Evolutionary conservation across 805 yeast genomes (phyloP), one percentile per base, ranked within the genome.

Genomic region (Starmerella floricola): DNA sequence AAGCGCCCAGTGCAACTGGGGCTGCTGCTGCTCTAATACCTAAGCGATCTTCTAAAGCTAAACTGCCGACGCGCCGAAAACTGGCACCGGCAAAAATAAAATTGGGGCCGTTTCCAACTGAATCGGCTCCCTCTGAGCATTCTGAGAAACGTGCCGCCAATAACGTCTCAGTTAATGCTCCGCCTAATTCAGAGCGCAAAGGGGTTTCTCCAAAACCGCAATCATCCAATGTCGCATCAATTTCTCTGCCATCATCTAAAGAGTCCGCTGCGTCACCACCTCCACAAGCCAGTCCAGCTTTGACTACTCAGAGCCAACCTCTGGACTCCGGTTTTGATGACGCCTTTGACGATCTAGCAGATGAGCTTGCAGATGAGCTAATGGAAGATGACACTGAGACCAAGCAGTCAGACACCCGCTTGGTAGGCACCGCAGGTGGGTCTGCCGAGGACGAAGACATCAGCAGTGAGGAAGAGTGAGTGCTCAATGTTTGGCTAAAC

Each of bases 281-380:
- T 6, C 26, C 26, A 23, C 10, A 10, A 23, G 10, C 35, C 40
- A 21, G 15, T n/a, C 13, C 36, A 4, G 6, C 24, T 4, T n/a
- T 19, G 20, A 23, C 8, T n/a, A 6, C 16, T 18, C 8, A 6
- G 20, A 29, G 15, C 15, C 26, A 23, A 11, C 35, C 20, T 11
- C 27, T n/a, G 13, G 40, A 36, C 19, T 29, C 40, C 15, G 36
- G 26, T 13, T 49, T 46, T 18, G 59, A 54, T n/a, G 60, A 55
- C 19, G 59, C 54, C 12, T 56, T 57, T 31, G 57, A 55, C 31
- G 59, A 51, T 21, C 41, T 56, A 3, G 54, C 55, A 5, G 58
- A 55, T 5, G 60, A 54, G 10, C 48, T 58, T 16, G 62, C 59
- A 8, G 56, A 52, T 35, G 61, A 56, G 28, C 46, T 58, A 11